Evolutionary conservation across 164 flowering plant genomes (phyloP), one percentile per base, ranked within the genome.

Genomic region (Magnolia kwangsiensis): DNA sequence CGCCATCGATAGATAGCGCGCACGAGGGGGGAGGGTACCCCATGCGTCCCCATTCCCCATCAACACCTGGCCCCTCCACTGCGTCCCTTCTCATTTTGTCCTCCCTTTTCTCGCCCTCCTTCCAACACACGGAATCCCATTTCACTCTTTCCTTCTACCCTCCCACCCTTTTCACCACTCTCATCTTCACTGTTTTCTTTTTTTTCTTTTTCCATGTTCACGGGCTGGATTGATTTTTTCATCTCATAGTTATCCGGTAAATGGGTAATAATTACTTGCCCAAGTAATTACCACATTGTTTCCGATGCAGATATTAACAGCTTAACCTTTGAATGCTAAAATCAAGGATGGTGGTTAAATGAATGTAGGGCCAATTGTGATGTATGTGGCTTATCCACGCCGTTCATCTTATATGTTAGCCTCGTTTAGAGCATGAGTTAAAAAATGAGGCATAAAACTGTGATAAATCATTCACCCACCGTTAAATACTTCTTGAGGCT

Each of bases 1-100:
- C 85, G 88, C 86, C 80, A 83, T 82, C 75, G 81, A 86, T 82
- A 73, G 82, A 84, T 88, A 80, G 81, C 87, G 86, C 89, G 81
- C 90, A 88, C 85, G 89, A 84, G 59, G 61, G 61, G 61, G 18
- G 61, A 55, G 85, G 90, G 71, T 55, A 29, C 82, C 68, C 80
- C 83, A 80, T 84, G 83, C 82, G 79, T 72, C 75, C 74, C 77
- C 79, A 51, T 69, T 51, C 72, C 74, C 79, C 77, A 73, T 78
- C 78, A 61, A 19, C 74, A 68, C 81, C 78, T 79, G 74, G 69
- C 80, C 18, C 84, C 51, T 75, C 16, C 21, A 55, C 67, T 51
- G 51, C 64, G 51, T 13, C 72, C 58, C 61, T 6, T 16, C 69
- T 63, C 55, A n/a, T 24, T 14, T 27, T 72, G 55, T 18, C 23